Percentiles rank a stretch among this genome's conserved stretches.
These are phyloP conservation scores for Clathrospora elynae DNA, from an alignment of 2,329 filamentous ascomycete species.

Conservation along the genomic window DNA sequence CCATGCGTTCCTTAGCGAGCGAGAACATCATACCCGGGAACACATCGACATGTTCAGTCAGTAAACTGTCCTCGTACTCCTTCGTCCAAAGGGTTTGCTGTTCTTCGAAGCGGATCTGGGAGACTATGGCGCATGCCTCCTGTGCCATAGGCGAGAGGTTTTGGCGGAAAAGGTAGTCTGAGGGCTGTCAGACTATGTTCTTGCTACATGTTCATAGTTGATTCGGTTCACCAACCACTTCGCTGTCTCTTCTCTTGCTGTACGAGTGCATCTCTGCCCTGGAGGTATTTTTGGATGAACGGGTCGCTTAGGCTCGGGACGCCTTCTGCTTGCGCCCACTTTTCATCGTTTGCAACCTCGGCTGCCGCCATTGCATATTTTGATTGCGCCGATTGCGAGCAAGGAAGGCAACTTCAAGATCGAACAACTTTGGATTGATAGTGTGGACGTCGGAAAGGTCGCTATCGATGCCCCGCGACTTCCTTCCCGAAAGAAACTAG, in stretches of 20 bases:
- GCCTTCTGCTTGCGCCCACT: slow-evolving; percentile 51
- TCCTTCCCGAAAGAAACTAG: slow-evolving; percentile 30
- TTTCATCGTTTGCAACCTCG: slow-evolving; percentile 36
- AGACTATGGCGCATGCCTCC: slow-evolving; percentile 79
- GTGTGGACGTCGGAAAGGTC: slow-evolving; percentile 5
- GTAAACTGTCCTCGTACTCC: slow-evolving; percentile 71
- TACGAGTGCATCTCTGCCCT: slow-evolving; percentile 76
- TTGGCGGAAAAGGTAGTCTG: slow-evolving; percentile 72
- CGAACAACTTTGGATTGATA: too few relatives aligned
- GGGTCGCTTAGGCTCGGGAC: slow-evolving; percentile 62
- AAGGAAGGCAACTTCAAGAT: too few relatives aligned
- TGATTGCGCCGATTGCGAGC: neutral
- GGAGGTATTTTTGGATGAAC: slow-evolving; percentile 81
- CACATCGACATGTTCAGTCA: slow-evolving; percentile 66
- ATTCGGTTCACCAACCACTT: slow-evolving; percentile 64
- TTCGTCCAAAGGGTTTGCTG: slow-evolving; percentile 76
- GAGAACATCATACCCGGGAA: slow-evolving; percentile 95
- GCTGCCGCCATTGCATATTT: slow-evolving; percentile 29
- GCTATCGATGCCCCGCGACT: slow-evolving; percentile 26
- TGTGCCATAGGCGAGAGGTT: slow-evolving; percentile 78
- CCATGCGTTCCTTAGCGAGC: slow-evolving; percentile 83
- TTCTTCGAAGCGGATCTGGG: slow-evolving; percentile 78
- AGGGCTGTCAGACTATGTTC: slow-evolving; percentile 32
- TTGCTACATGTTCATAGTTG: neutral
- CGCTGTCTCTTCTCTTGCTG: slow-evolving; percentile 80